A percentile compares a stretch with the other conserved stretches of the same genome.
Conservation (phyloP, 148 eudicot genomes). For the Rhododendron mucronatum region DNA sequence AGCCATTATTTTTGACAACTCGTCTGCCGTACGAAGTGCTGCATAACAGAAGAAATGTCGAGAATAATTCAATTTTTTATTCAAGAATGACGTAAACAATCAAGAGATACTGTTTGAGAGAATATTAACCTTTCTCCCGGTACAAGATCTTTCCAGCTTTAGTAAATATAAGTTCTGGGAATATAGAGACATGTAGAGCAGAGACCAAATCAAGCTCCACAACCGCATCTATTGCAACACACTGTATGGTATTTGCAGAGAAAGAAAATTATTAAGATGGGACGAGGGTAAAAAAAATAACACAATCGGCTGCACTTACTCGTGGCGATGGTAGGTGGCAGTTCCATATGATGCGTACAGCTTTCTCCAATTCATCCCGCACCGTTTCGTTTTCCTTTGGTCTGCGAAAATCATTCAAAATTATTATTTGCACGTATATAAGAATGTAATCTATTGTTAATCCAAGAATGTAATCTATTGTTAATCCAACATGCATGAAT, state of each 20-base stretch:
- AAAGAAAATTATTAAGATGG: not conserved
- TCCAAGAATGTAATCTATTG: not conserved
- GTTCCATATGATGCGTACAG: slow-evolving; percentile 90
- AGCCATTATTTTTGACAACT: slow-evolving; percentile 92
- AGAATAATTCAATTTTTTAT: not conserved
- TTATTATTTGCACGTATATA: not conserved
- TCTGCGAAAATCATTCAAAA: slow-evolving; percentile 29
- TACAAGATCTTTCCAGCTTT: slow-evolving; percentile 90
- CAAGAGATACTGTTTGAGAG: not conserved
- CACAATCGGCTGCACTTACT: slow-evolving; percentile 32
- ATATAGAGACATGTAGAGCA: slow-evolving; percentile 66
- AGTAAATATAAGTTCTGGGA: slow-evolving; percentile 85
- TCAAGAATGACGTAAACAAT: not conserved
- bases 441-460: not conserved
- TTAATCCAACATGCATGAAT: not conserved
- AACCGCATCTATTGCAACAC: slow-evolving; percentile 92
- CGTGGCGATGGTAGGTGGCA: slow-evolving; percentile 97
- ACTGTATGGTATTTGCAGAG: slow-evolving; percentile 36
- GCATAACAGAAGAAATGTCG: slow-evolving; percentile 15
- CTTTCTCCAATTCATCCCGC: slow-evolving; percentile 83
- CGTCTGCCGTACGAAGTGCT: slow-evolving; percentile 73
- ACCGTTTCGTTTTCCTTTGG: slow-evolving; percentile 85
- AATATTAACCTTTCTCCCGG: slow-evolving; percentile 73
- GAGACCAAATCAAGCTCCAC: slow-evolving; percentile 73
- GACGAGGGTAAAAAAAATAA: not conserved